Evolutionary conservation across 2,329 filamentous ascomycete species (phyloP), one percentile per base, ranked within the genome.

Genomic region (Curvularia sp.): DNA sequence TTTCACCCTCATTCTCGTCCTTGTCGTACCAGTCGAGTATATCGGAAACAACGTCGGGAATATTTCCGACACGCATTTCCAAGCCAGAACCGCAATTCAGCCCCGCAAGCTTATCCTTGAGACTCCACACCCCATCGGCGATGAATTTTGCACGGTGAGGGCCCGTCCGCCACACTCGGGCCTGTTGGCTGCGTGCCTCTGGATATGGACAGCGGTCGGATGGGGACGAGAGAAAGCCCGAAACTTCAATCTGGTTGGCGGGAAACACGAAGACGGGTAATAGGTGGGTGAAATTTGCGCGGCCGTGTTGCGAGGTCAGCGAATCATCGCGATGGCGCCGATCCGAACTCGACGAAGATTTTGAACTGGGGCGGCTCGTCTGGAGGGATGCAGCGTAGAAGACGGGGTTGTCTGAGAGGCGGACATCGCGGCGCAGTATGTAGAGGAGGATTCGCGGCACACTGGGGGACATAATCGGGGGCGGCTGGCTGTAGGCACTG

Each of bases 391-490:
- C 75, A 58, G 83, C 80, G 70, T 91, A 82, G 20, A 94, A 83
- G 42, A 93, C 82, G 0, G 90, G 90, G 69, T 93, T 93, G 76
- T 94, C 91, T 28, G 85, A 82, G 26, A 90, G 81, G 60, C 91
- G 88, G 20, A 93, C 81, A 72, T 94, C 91, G 65, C 88, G 86
- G 44, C 90, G 86, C 35, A 93, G 76, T 22, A 93, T 75, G 70
- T 92, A 93, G 55, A 94, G 81, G 51, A 93, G 79, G 24, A 91
- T 81, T 43, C 77, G 79, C 20, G 72, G 67, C 39, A 61, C 60
- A 18, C 61, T 52, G 52, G 49, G 58, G 6, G 66, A 49, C 70
- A 74, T 74, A 52, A 31, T 66, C 50, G 62, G 41, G 53, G 58
- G 46, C 22, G 64, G 51, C 30, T 61, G 57, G 56, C 51, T 57